Conservation (phyloP, 129 eudicot genomes). For the Flaveria ramosissima region DNA sequence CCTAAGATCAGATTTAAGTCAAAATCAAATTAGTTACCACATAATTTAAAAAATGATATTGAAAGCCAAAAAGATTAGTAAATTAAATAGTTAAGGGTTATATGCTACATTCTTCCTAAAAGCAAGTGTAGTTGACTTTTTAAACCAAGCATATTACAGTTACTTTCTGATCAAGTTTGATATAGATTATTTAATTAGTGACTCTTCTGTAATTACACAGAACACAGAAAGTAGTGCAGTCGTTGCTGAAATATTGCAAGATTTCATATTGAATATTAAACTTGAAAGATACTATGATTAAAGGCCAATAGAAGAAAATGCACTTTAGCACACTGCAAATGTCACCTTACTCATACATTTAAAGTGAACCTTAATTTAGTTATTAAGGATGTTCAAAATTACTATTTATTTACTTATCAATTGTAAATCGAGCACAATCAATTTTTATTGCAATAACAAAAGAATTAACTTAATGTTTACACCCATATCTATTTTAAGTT, state of each 20-base stretch:
- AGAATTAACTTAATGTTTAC: not conserved
- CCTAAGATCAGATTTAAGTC: not conserved
- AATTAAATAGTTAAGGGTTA: not conserved
- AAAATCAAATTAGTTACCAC: not conserved
- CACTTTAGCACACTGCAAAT: slow-evolving; percentile 4
- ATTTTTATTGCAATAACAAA: not conserved
- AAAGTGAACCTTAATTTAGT: not conserved
- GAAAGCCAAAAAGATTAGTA: not conserved
- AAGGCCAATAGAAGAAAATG: not conserved
- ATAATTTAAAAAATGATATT: not conserved
- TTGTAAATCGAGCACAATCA: not conserved
- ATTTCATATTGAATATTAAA: slow-evolving; percentile 1
- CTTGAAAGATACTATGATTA: not conserved
- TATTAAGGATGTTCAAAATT: not conserved
- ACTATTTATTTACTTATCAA: not conserved
- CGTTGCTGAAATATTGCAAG: slow-evolving; percentile 12
- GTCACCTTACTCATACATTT: not conserved
- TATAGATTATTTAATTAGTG: not conserved
- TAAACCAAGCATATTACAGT: not conserved
- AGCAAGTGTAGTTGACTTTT: not conserved
- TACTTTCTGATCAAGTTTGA: slow-evolving; percentile 10
- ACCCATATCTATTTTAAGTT: not conserved
- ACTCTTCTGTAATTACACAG: slow-evolving; percentile 4
- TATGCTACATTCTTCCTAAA: not conserved
- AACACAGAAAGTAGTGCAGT: not conserved